Base-by-base conservation (phyloP, 75 land plant species). In the Pinus albicaulis region DNA sequence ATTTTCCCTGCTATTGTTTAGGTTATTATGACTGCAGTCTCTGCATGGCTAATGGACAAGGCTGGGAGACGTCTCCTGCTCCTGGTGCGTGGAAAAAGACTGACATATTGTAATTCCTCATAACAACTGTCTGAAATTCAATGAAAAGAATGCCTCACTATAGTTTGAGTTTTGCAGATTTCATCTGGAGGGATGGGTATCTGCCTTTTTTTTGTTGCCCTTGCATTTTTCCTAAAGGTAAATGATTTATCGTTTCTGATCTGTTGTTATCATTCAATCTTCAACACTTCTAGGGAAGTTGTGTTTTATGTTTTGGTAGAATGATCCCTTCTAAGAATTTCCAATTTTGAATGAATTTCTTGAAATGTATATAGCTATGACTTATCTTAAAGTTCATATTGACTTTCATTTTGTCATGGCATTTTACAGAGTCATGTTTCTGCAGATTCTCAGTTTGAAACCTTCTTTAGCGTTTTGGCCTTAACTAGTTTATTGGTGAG, bases 191-290 rank as follows among this genome's bases (percentile, higher is more conserved):
- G 91, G 66, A 90, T 92, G 91, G 84, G 89, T 11, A 12, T 85
- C 52, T 86, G 97, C 82, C 76, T 85, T 71, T 80, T 94, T 16
- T 78, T 93, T 75, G 92, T 92, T 65, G 91, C 90, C 19, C 73
- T 88, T 56, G 63, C 98, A 73, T 95, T 93, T 76, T 95, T 78
- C 76, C 55, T 91, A n/a, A 92, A 91, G 92, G 98, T 95, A 71
- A 22, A 19, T 13, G 3, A 52, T 20, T 20, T 28, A 53, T 36
- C 31, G 8, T 52, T 44, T 25, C 2, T 16, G 23, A 11, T 3
- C 24, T 7, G 36, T 16, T 55, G 19, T 23, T 23, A n/a, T 7
- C 52, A 15, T 7, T 22, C 6, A 22, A 24, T 25, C 13, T 48
- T 3, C n/a, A 4, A 25, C 28, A 16, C 31, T 10, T 53, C 14